phyloP scores from a whole-genome alignment of 2,329 filamentous ascomycete species.

The Xylariales sp. region DNA sequence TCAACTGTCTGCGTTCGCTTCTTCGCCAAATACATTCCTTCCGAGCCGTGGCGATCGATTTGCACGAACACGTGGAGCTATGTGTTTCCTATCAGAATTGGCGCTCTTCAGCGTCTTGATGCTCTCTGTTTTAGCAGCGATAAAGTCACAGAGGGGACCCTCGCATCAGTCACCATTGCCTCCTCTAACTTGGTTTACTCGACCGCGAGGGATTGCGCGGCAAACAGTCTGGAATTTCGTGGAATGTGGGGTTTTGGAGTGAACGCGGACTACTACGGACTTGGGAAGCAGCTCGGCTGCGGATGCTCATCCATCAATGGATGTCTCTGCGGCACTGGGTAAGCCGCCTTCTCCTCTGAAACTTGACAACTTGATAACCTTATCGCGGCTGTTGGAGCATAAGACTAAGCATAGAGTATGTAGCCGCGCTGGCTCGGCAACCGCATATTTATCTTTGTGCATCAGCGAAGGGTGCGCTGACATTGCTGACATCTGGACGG shows the following conservation, averaged over 20 bases:
- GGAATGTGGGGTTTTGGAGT: slow-evolving; percentile 15
- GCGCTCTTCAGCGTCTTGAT: no score
- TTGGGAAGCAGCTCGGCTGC: slow-evolving; percentile 19
- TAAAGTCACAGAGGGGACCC: slow-evolving; percentile 10
- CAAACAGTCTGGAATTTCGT: slow-evolving; percentile 20
- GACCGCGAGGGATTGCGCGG: slow-evolving; percentile 19
- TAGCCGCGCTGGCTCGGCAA: slow-evolving; percentile 16
- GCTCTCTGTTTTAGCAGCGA: not conserved
- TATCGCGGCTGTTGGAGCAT: no score
- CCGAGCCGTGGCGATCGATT: no score
- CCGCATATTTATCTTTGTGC: slow-evolving; percentile 19
- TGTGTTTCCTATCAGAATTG: no score
- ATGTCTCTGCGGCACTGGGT: slow-evolving; percentile 20
- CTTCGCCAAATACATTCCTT: no score
- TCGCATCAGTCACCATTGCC: slow-evolving; percentile 11
- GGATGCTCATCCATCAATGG: slow-evolving; percentile 20
- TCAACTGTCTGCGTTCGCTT: no score
- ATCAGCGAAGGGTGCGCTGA: slow-evolving; percentile 18
- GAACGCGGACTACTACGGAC: slow-evolving; percentile 16
- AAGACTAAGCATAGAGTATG: no score
- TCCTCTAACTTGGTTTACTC: slow-evolving; percentile 9
- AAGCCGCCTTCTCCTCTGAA: no score
- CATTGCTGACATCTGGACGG: slow-evolving; percentile 15
- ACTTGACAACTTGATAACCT: no score
- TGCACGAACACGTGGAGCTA: no score